A percentile compares a stretch with the other conserved stretches of the same genome.
Conservation (phyloP, 108 stramenopile species). For the Bacterosira constricta region DNA sequence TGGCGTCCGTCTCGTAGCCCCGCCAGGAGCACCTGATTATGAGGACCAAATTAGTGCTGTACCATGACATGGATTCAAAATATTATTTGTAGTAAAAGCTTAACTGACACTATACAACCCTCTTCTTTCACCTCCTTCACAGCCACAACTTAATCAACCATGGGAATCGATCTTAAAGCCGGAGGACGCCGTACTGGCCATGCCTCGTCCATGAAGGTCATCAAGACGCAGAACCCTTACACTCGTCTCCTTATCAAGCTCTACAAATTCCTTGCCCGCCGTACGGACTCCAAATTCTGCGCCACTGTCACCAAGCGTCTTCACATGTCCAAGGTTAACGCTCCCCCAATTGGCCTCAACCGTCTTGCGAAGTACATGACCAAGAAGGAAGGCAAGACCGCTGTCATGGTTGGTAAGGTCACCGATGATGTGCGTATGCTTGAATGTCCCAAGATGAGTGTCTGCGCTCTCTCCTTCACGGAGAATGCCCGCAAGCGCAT, state of each 20-base stretch:
- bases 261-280: constrained; percentile 97
- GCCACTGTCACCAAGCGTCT: constrained; percentile 96
- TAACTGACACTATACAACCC: too few relatives aligned
- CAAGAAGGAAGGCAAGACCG: constrained; percentile 96
- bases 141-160: constrained; percentile 45
- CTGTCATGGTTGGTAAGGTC: constrained; percentile 98
- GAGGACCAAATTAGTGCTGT: too few relatives aligned
- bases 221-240: constrained; percentile 98
- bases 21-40: too few relatives aligned
- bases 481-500: constrained; percentile 98
- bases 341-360: constrained; percentile 94
- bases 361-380: constrained; percentile 96
- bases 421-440: constrained; percentile 99
- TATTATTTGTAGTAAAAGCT: too few relatives aligned
- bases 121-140: too few relatives aligned
- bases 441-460: constrained; percentile 91
- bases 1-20: too few relatives aligned
- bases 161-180: constrained; percentile 99
- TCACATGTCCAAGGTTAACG: constrained; percentile 98
- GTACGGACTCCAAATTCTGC: constrained; percentile 98
- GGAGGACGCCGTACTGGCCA: constrained; percentile 99
- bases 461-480: constrained; percentile 98
- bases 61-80: too few relatives aligned
- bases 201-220: constrained; percentile 94
- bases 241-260: constrained; percentile 98